phyloP scores from a whole-genome alignment of 2,329 filamentous ascomycete species.

The Ascocoryne sarcoides region DNA sequence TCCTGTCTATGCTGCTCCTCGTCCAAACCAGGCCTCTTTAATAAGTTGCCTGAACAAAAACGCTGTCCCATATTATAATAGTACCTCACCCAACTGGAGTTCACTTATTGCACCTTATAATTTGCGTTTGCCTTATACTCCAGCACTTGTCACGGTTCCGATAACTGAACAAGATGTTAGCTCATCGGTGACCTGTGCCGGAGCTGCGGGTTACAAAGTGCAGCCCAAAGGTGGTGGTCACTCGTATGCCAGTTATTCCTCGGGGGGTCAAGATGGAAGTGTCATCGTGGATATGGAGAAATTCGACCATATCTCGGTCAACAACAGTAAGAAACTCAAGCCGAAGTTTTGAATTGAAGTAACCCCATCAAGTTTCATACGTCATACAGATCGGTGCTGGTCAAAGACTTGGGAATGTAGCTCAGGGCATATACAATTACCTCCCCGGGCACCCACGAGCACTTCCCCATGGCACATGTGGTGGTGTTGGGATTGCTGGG shows the following conservation, averaged over 20 bases:
- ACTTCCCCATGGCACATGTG: constrained; percentile 37
- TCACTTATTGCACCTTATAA: constrained; percentile 16
- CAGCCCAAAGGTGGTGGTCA: constrained; percentile 47
- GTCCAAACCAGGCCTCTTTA: neutral
- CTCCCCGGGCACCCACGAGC: constrained; percentile 29
- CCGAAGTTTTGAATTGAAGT: too few relatives aligned
- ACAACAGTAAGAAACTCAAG: constrained; percentile 30
- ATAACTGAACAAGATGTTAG: constrained; percentile 31
- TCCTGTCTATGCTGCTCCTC: neutral
- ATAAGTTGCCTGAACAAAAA: constrained; percentile 10
- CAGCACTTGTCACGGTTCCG: constrained; percentile 18
- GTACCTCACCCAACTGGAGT: constrained; percentile 12
- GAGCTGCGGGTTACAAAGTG: constrained; percentile 35
- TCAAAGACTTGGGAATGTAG: constrained; percentile 36
- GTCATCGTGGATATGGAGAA: constrained; percentile 47
- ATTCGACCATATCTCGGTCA: constrained; percentile 43
- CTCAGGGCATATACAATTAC: constrained; percentile 29
- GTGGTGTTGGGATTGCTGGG: constrained; percentile 37
- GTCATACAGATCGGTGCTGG: constrained; percentile 32
- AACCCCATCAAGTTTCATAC: constrained; percentile 4
- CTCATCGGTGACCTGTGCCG: constrained; percentile 39
- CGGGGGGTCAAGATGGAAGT: constrained; percentile 41
- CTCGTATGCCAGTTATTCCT: constrained; percentile 40
- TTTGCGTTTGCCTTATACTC: constrained; percentile 16
- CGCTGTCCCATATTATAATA: constrained; percentile 9